phyloP scores from a whole-genome alignment of 306 rosid genomes.

The Cucurbita argyrosperma region DNA sequence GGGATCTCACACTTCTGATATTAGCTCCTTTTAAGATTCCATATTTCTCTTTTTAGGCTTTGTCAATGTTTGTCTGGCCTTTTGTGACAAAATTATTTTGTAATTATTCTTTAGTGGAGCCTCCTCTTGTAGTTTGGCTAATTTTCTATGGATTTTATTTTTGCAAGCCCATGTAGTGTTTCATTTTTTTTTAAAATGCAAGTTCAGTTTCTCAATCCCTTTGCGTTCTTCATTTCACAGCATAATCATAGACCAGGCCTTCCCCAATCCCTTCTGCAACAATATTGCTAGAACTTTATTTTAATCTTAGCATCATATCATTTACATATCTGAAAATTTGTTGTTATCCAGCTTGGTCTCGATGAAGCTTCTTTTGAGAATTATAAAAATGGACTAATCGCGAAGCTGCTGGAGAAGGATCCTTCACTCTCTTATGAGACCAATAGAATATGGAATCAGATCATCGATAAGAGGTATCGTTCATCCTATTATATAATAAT shows the following conservation, averaged over 20 bases:
- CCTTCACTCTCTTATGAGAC: slow-evolving; percentile 74
- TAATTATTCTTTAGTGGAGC: background rate
- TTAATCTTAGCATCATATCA: background rate
- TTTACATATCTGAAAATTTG: slow-evolving; percentile 4
- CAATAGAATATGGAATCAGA: slow-evolving; percentile 68
- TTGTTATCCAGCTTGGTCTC: slow-evolving; percentile 48
- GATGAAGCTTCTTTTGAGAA: slow-evolving; percentile 64
- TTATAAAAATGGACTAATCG: slow-evolving; percentile 62
- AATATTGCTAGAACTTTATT: background rate
- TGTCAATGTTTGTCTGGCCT: too few species aligned
- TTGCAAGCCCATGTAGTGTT: background rate
- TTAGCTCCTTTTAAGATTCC: background rate
- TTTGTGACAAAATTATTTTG: background rate
- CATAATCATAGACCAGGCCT: background rate
- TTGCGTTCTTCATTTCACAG: background rate
- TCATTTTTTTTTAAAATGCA: background rate
- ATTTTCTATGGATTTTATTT: background rate
- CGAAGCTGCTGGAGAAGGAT: slow-evolving; percentile 85
- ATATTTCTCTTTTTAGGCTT: background rate
- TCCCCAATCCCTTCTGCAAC: background rate
- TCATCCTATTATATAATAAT: too few species aligned
- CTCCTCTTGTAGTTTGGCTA: background rate
- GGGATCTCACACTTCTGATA: background rate
- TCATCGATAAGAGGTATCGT: slow-evolving; percentile 56
- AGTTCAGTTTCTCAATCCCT: background rate